Base-by-base conservation (phyloP, 163 green algal genomes). In the Volvox carteri region DNA sequence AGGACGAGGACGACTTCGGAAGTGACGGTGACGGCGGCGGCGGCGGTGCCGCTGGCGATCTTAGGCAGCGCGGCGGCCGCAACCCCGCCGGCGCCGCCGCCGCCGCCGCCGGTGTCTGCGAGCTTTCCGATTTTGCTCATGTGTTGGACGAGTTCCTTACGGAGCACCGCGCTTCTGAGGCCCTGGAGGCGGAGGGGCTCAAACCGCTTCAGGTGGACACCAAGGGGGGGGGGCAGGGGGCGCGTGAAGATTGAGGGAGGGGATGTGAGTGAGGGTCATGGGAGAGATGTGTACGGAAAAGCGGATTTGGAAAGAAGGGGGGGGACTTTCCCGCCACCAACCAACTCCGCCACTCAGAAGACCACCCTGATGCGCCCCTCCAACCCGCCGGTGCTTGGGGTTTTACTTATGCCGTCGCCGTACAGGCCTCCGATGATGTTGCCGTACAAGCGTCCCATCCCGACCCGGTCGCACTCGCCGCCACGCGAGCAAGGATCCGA, bases 81-180 rank as follows among this genome's bases (percentile, higher is more conserved):
- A 65, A 4, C 54, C 54, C 19, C 7, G 54, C 54, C 4, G n/a
- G 54, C 8, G 54, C 54, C 54, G 54, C 54, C 4, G 8, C n/a
- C n/a, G 80, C 62, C 1, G 90, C 90, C 16, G 86, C 83, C 1
- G 87, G 87, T 48, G 74, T 4, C 11, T 90, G 81, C 35, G 76
- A 92, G 44, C 86, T 92, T 41, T 67, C 77, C 33, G 70, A 92
- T 30, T 96, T 93, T 86, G 87, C 85, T 2, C 73, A 90, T 52
- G 52, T 96, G n/a, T 62, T 97, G 79, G 87, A 95, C 76, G 87
- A 96, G 72, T 96, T 96, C 70, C 84, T 96, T 70, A 77, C 78
- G 28, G 86, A 90, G 79, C 89, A 93, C 35, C 50, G 74, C 19
- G 77, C 83, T 4, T 28, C 35, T n/a, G 86, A 88, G 76, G n/a